phyloP scores from a whole-genome alignment of 73 alveolate species.

The Paramecium primaurelia region DNA sequence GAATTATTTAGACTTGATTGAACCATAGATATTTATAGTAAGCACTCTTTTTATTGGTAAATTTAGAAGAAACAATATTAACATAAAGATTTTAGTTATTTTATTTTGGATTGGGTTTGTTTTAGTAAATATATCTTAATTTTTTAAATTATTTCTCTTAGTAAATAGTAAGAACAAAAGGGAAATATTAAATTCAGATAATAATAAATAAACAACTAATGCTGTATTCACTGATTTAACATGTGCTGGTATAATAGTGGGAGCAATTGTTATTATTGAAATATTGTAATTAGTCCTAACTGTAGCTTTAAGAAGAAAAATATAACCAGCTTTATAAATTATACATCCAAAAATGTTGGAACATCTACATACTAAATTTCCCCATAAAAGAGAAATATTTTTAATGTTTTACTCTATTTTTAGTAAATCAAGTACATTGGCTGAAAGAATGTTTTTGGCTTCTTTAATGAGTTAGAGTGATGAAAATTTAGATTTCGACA shows the following conservation, averaged over 20 bases:
- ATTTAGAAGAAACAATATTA: not conserved
- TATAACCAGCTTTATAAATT: constrained; percentile 17
- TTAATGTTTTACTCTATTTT: not conserved
- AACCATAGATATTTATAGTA: not conserved
- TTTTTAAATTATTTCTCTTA: not conserved
- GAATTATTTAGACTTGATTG: not conserved
- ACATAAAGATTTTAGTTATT: not conserved
- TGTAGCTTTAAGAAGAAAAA: not conserved
- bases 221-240: not conserved
- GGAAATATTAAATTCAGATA: not conserved
- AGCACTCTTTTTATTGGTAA: constrained; percentile 13
- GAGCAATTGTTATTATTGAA: not conserved
- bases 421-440: not conserved
- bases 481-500: not conserved
- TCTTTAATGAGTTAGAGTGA: not conserved
- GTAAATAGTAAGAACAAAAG: no score
- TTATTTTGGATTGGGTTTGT: not conserved
- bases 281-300: not conserved
- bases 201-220: not conserved
- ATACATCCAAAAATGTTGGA: not conserved
- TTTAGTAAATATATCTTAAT: not conserved
- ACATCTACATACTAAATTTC: not conserved
- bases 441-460: not conserved
- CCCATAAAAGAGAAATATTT: not conserved
- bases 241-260: not conserved